Conservation (phyloP, 2,329 filamentous ascomycete species). For the Fusarium longipes region DNA sequence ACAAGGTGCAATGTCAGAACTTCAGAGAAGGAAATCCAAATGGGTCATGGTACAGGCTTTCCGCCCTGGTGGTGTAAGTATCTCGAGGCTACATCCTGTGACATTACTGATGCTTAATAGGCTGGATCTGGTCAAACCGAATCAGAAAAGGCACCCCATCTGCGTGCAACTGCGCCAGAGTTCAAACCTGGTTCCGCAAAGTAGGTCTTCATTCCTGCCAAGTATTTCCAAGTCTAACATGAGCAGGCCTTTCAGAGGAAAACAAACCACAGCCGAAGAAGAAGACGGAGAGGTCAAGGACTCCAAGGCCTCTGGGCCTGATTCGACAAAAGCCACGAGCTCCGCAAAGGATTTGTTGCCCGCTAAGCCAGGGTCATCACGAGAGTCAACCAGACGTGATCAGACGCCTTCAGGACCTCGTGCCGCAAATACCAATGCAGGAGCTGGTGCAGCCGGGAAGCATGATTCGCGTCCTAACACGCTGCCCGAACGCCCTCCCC, state of each 20-base stretch:
- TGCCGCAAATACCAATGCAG: constrained; percentile 45
- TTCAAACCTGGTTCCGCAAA: constrained; percentile 67
- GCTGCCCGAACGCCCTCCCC: constrained; percentile 53
- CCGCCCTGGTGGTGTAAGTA: constrained; percentile 69
- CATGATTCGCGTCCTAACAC: constrained; percentile 50
- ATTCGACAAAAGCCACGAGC: constrained; percentile 23
- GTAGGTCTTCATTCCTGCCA: constrained; percentile 44
- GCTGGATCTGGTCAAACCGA: constrained; percentile 47
- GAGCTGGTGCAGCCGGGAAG: constrained; percentile 31
- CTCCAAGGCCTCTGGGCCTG: constrained; percentile 31
- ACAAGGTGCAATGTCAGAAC: constrained; percentile 75
- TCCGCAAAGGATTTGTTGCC: constrained; percentile 51
- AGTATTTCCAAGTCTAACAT: constrained; percentile 17
- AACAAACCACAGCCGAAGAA: constrained; percentile 58
- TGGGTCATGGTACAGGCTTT: constrained; percentile 84
- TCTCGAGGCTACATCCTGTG: background rate
- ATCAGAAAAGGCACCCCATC: constrained; percentile 54
- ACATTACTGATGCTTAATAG: constrained; percentile 43
- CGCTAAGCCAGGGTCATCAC: constrained; percentile 46
- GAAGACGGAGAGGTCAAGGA: constrained; percentile 77
- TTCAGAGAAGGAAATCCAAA: constrained; percentile 73
- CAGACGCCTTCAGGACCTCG: constrained; percentile 37
- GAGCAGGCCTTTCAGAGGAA: constrained; percentile 32
- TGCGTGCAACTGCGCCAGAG: constrained; percentile 70
- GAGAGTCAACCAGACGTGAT: constrained; percentile 47